Evolutionary conservation across 108 stramenopile species (phyloP), one percentile per base, ranked within the genome.

Genomic region (Nitzschia sp.): DNA sequence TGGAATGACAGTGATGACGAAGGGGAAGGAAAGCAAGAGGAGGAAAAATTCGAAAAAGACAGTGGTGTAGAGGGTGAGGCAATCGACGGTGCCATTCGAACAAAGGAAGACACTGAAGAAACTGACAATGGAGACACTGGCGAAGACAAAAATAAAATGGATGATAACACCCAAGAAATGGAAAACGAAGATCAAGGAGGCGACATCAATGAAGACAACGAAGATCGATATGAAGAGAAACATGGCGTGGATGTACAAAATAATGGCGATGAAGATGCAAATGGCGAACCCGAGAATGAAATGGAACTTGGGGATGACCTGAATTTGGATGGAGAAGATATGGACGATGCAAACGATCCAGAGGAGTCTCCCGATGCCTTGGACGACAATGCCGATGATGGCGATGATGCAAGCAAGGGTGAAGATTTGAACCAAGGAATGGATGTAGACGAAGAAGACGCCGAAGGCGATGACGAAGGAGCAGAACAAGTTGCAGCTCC

Each of bases 1-100:
- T 97, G 96, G 98, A 89, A 93, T 51, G 90, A 93, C 6, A 91
- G 96, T 26, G 97, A 98, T 51, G 93, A 96, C 62, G 86, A 95
- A 52, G 89, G 91, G n/a, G 89, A 97, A 7, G 63, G 75, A 10
- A 77, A 89, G 17, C 78, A 92, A 69, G 84, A 92, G 40, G 81
- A 93, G 51, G 96, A 97, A 50, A 95, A 95, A 69, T 96, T 97
- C 61, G 96, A 97, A 66, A 84, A 96, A 53, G 91, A 95, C 66
- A 90, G 78, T 61, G 89, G 80, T 44, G 85, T 95, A 37, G 59
- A 87, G 51, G 96, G 96, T 15, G 91, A 87, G 39, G 73, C 85
- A 37, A 57, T 88, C 24, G 86, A 97, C 24, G 96, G 94, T 58
- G 96, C 97, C 80, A 92, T 95, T 65, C 69, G 92, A 26, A 96